Evolutionary conservation across 768 basidiomycete species (phyloP).

Genomic region (Zangia roseola): DNA sequence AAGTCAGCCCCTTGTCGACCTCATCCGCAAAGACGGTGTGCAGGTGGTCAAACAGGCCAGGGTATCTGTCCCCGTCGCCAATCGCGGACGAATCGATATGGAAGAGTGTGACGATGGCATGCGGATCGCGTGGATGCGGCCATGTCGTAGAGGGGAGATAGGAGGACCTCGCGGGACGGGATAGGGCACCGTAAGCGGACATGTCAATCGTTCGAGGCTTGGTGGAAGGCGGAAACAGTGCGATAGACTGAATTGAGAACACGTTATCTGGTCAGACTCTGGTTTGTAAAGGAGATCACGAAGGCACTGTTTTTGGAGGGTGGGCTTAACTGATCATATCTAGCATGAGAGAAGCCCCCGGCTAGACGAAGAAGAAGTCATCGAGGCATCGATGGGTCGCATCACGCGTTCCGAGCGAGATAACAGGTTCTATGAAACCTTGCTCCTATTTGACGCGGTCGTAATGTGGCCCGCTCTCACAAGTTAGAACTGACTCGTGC

Average conservation of each 20-base stretch:
- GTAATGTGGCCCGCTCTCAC: background rate
- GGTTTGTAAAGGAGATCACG: background rate
- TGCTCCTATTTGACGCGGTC: background rate
- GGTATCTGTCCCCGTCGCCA: slow-evolving; percentile 14
- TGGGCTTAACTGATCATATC: slow-evolving; percentile 2
- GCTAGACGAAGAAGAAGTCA: too few relatives aligned
- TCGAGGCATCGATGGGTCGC: background rate
- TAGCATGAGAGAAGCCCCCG: background rate
- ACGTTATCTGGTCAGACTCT: slow-evolving; percentile 1
- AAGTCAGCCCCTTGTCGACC: slow-evolving; percentile 74
- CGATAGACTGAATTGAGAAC: background rate
- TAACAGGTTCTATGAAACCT: background rate
- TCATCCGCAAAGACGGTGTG: slow-evolving; percentile 65
- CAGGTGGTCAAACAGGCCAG: slow-evolving; percentile 61
- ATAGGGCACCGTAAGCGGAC: slow-evolving; percentile 75
- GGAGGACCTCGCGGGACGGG: slow-evolving; percentile 25
- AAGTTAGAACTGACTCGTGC: slow-evolving; percentile 40
- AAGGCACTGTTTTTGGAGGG: background rate
- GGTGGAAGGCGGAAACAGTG: background rate
- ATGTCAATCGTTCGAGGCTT: slow-evolving; percentile 30
- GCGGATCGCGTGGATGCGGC: slow-evolving; percentile 29
- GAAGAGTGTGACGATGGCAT: slow-evolving; percentile 30
- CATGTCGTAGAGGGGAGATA: slow-evolving; percentile 51
- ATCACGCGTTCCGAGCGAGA: background rate
- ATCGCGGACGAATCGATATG: slow-evolving; percentile 36